Percentiles rank a stretch among this genome's conserved stretches.
phyloP scores from a whole-genome alignment of 352 stramenopile species.

The Pythium periplocum region DNA sequence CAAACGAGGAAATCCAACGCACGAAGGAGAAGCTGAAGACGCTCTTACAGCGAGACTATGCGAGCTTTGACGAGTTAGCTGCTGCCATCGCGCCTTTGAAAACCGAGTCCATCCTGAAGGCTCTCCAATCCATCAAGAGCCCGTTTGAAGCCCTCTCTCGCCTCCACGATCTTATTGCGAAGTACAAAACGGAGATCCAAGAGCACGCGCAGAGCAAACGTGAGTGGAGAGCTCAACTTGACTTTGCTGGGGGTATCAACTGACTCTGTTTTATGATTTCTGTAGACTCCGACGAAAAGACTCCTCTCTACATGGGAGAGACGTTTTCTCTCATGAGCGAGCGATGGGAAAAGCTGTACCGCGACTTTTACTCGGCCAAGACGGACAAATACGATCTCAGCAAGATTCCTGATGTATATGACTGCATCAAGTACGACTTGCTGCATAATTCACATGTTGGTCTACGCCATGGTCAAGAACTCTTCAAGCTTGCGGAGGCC shows the following conservation, averaged over 20 bases:
- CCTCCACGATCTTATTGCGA: conserved; percentile 75
- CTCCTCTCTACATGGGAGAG: conserved; percentile 93
- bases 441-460: conserved; percentile 95
- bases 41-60: conserved; percentile 84
- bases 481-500: conserved; percentile 92
- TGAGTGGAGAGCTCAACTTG: too few relatives aligned
- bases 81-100: conserved; percentile 62
- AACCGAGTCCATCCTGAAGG: conserved; percentile 71
- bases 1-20: conserved; percentile 87
- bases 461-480: conserved; percentile 84
- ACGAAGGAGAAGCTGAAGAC: conserved; percentile 88
- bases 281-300: conserved; percentile 72
- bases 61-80: conserved; percentile 57
- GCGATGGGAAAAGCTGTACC: conserved; percentile 92
- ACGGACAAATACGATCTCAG: conserved; percentile 91
- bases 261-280: too few relatives aligned
- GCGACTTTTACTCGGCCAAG: conserved; percentile 93
- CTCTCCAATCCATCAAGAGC: conserved; percentile 79
- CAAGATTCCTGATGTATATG: conserved; percentile 97
- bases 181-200: conserved; percentile 72
- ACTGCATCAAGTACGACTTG: conserved; percentile 98
- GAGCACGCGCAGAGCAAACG: conserved; percentile 56
- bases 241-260: too few relatives aligned
- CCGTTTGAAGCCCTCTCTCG: conserved; percentile 63
- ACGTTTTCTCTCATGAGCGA: conserved; percentile 93